A percentile compares a stretch with the other conserved stretches of the same genome.
Conservation (phyloP, 768 basidiomycete genomes). For the Boletus huronensis region DNA sequence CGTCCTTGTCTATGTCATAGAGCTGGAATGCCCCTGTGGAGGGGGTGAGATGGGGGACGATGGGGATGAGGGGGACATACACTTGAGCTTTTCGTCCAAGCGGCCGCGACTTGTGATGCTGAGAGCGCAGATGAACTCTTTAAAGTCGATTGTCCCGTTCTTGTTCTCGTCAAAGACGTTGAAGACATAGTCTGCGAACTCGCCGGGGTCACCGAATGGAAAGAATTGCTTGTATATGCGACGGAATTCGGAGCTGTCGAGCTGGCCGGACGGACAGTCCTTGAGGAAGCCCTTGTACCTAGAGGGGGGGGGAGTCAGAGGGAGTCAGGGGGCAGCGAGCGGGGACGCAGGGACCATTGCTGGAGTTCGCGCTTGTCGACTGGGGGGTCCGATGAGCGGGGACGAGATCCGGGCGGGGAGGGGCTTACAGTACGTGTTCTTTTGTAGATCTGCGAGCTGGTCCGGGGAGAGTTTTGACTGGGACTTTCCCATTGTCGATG, state of each 20-base stretch:
- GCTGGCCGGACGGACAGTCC: slow-evolving; percentile 95
- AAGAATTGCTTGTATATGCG: slow-evolving; percentile 99
- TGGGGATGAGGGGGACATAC: slow-evolving; percentile 46
- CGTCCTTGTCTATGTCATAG: slow-evolving; percentile 98
- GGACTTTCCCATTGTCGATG: slow-evolving; percentile 86
- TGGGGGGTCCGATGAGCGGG: slow-evolving; percentile 33
- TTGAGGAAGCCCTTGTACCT: slow-evolving; percentile 99
- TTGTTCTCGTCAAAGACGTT: slow-evolving; percentile 95
- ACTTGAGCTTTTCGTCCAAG: slow-evolving; percentile 97
- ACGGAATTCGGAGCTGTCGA: slow-evolving; percentile 93
- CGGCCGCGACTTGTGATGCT: slow-evolving; percentile 91
- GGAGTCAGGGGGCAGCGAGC: neutral
- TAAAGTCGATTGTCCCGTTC: slow-evolving; percentile 98
- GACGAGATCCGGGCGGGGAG: slow-evolving; percentile 4
- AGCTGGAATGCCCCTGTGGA: slow-evolving; percentile 95
- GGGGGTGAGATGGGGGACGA: slow-evolving; percentile 14
- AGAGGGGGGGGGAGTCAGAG: slow-evolving; percentile 9
- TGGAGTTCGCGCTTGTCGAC: slow-evolving; percentile 97
- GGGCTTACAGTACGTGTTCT: slow-evolving; percentile 90
- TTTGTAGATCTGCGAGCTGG: slow-evolving; percentile 92
- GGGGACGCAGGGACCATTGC: slow-evolving; percentile 62
- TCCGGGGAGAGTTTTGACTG: slow-evolving; percentile 94
- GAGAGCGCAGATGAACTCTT: slow-evolving; percentile 98
- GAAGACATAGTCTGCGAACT: slow-evolving; percentile 98
- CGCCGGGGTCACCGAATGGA: slow-evolving; percentile 95